phyloP scores from a whole-genome alignment of 2,329 filamentous ascomycete genomes.

The Dothistroma septosporum region DNA sequence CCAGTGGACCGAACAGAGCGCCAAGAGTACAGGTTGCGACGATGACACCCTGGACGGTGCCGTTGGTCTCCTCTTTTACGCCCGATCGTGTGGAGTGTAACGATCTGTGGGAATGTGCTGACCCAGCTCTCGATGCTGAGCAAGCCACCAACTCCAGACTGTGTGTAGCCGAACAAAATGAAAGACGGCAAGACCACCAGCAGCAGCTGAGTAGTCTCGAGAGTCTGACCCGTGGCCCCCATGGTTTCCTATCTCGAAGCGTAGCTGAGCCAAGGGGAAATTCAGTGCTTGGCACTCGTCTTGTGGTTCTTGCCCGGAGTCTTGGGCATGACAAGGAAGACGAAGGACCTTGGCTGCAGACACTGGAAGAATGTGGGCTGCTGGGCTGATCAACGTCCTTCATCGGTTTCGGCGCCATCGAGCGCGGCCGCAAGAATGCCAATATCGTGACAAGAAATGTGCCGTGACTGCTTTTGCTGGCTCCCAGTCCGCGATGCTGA shows the following conservation, averaged over 20 bases:
- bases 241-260: background rate
- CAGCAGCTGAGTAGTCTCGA: background rate
- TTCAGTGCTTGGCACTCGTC: background rate
- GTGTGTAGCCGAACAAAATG: slow-evolving; percentile 52
- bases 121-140: slow-evolving; percentile 40
- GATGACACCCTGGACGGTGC: slow-evolving; percentile 41
- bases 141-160: slow-evolving; percentile 50
- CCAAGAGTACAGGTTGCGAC: slow-evolving; percentile 45
- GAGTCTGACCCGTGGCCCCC: background rate
- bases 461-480: background rate
- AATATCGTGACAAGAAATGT: background rate
- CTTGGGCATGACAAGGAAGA: background rate
- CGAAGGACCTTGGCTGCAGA: background rate
- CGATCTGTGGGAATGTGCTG: slow-evolving; percentile 47
- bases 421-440: background rate
- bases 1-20: slow-evolving; percentile 45
- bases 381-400: background rate
- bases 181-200: slow-evolving; percentile 40
- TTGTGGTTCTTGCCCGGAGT: background rate
- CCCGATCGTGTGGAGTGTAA: slow-evolving; percentile 42
- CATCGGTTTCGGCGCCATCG: background rate
- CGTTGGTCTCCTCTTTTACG: slow-evolving; percentile 42
- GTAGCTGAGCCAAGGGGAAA: background rate
- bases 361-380: background rate
- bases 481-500: background rate